Base-by-base conservation (phyloP, 768 basidiomycete genomes). In the Leucogyrophana mollusca region DNA sequence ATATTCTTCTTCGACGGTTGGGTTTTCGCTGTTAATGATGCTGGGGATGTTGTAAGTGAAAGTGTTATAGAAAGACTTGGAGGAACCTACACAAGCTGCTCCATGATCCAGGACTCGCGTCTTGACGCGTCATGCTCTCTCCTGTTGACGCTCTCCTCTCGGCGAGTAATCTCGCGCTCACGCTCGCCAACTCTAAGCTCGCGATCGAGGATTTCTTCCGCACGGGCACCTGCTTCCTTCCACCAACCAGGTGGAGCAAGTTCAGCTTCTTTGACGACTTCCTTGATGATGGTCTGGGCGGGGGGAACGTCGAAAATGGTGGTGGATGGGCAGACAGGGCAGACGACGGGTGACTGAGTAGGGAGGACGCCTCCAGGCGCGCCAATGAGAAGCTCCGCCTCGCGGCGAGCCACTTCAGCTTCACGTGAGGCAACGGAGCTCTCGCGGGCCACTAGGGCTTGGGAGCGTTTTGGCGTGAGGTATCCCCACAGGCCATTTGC, bases 101-200 rank as follows among this genome's bases (percentile, higher is more conserved):
- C 91, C 90, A 93, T 91, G 57, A 93, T 91, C 90, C 90, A 93
- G 22, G 72, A 76, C 64, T 93, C 90, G 47, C 90, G 89, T 55
- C 90, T 80, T 40, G 89, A 82, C 44, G 90, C 88, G 58, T 93
- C 90, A 34, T 90, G 86, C 61, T 93, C 90, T 45, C 90, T 74
- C 46, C 87, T 85, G 59, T 92, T 92, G 50, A 92, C 83, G 40
- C 72, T 78, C 60, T 93, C 90, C 65, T 93, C 90, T 30, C 90
- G 87, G 42, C 85, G 83, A 57, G 88, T 83, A 46, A 92, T 90
- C 50, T 93, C 91, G 21, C 90, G 79, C 56, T 93, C 90, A 47
- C 90, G 77, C 44, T 92, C 90, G 4, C 87, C 80, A 50, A 93
- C 84, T 68, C 85, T 87, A 49, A 89, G 78, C 63, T 93, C 90